Evolutionary conservation across 2,329 filamentous ascomycete genomes (phyloP).

Genomic region (Amauroascus niger): DNA sequence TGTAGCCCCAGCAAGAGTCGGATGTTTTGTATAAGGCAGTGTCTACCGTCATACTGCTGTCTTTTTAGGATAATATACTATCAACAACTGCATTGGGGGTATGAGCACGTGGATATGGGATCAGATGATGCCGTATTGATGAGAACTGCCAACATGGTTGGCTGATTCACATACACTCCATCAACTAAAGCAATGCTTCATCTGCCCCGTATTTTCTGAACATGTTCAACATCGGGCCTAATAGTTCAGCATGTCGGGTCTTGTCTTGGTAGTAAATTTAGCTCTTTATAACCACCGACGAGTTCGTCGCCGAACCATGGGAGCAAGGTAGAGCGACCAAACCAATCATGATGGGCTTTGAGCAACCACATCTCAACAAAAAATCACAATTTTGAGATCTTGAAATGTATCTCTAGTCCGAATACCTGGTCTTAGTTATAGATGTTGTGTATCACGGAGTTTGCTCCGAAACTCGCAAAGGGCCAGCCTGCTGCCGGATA

Average conservation of each 20-base stretch:
- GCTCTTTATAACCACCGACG: too few relatives aligned
- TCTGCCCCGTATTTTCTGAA: too few relatives aligned
- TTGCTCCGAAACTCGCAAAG: too few relatives aligned
- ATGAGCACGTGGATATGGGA: background rate
- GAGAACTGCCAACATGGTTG: background rate
- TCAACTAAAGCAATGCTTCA: background rate
- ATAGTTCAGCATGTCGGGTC: too few relatives aligned
- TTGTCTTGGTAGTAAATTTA: too few relatives aligned
- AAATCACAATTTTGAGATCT: background rate
- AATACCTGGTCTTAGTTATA: too few relatives aligned
- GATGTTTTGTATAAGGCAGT: background rate
- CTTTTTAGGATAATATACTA: background rate
- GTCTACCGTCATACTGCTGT: background rate
- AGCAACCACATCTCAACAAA: background rate
- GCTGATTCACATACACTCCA: background rate
- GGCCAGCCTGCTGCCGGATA: too few relatives aligned
- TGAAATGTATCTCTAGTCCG: too few relatives aligned
- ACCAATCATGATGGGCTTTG: background rate
- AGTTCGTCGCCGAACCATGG: too few relatives aligned
- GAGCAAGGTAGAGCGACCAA: background rate
- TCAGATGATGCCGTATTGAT: background rate
- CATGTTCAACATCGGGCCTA: too few relatives aligned
- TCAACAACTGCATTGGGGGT: constrained; percentile 2
- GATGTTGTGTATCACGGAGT: too few relatives aligned
- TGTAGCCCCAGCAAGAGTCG: constrained; percentile 1